Evolutionary conservation across 768 basidiomycete species (phyloP), one percentile per base, ranked within the genome.

Genomic region (Sarcodon sp.): DNA sequence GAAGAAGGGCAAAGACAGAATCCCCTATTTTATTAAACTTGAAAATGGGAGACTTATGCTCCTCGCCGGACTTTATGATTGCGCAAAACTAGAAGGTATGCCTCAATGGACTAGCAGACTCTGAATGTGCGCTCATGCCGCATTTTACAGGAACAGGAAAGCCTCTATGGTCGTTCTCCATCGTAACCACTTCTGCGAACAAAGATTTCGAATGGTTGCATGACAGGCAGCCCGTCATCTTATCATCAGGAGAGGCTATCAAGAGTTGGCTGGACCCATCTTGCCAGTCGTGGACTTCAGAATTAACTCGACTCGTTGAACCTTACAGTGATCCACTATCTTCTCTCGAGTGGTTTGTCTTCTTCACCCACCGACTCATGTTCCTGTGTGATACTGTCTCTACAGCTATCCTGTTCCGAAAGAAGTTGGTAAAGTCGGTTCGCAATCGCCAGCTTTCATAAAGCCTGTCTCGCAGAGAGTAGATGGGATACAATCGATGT

Each of bases 361-460:
- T 31, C 13, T 7, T 37, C 9, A 21, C 15, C 43, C 45, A 18
- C 9, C 34, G 18, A 21, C 34, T 27, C 12, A 16, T 16, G 5
- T 45, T 12, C 12, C 6, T 21, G 11, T 16, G 31, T 39, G 15
- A 46, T 3, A 13, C 47, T 11, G 10, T 18, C 18, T 33, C 13
- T 35, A 3, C 52, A 93, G 91, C 57, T 96, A 93, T 59, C 77
- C 76, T 49, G 93, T 96, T 0, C 88, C 88, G 0, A 78, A 77
- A 54, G 93, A 96, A 67, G 80, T 96, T 0, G 93, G 92, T 0
- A 93, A 85, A 63, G 85, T 97, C 3, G 88, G 89, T 7, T 79
- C 69, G 7, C 85, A 98, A 57, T 90, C 86, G 1, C 64, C 85
- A 0, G 73, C 79, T 0, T 96, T 87, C 61, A 80, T 96, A 47